These are phyloP conservation scores for Trichoderma polysporum DNA, from an alignment of 2,329 filamentous ascomycete species.

Conservation along the genomic window DNA sequence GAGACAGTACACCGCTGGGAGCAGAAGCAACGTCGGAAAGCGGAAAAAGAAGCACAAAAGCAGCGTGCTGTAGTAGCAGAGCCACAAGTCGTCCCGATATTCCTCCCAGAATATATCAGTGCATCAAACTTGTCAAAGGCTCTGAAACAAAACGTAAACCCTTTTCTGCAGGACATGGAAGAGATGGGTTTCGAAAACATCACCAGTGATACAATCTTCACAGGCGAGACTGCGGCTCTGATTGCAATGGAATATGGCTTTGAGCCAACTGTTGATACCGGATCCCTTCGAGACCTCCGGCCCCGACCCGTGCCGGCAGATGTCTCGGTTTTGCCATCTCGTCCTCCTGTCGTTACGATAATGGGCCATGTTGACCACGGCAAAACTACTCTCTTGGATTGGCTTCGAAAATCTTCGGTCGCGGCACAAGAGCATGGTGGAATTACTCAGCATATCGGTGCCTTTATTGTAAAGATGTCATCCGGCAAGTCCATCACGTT, in stretches of 20 bases:
- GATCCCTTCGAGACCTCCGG: constrained; percentile 66
- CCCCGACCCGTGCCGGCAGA: constrained; percentile 69
- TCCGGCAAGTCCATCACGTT: constrained; percentile 91
- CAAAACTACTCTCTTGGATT: constrained; percentile 95
- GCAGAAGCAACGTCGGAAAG: constrained; percentile 42
- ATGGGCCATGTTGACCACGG: constrained; percentile 99
- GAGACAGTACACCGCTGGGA: constrained; percentile 39
- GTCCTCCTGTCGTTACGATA: constrained; percentile 95
- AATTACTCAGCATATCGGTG: constrained; percentile 98
- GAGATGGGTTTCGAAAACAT: constrained; percentile 89
- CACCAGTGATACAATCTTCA: constrained; percentile 79
- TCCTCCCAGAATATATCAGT: constrained; percentile 87
- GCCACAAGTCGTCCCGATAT: constrained; percentile 58
- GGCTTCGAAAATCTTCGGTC: constrained; percentile 86
- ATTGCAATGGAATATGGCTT: constrained; percentile 92
- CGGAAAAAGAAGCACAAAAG: constrained; percentile 43
- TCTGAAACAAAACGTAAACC: constrained; percentile 66
- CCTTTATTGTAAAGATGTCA: constrained; percentile 87
- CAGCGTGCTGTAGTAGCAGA: constrained; percentile 41
- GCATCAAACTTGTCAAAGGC: constrained; percentile 78
- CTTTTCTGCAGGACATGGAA: constrained; percentile 73
- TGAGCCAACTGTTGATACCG: constrained; percentile 73
- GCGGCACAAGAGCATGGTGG: constrained; percentile 91
- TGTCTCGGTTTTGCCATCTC: constrained; percentile 62
- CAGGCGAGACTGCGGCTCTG: constrained; percentile 84